A percentile compares a stretch with the other conserved stretches of the same genome.
These are phyloP conservation scores for Suillus subalutaceus DNA, from an alignment of 768 basidiomycete genomes.

Conservation along the genomic window DNA sequence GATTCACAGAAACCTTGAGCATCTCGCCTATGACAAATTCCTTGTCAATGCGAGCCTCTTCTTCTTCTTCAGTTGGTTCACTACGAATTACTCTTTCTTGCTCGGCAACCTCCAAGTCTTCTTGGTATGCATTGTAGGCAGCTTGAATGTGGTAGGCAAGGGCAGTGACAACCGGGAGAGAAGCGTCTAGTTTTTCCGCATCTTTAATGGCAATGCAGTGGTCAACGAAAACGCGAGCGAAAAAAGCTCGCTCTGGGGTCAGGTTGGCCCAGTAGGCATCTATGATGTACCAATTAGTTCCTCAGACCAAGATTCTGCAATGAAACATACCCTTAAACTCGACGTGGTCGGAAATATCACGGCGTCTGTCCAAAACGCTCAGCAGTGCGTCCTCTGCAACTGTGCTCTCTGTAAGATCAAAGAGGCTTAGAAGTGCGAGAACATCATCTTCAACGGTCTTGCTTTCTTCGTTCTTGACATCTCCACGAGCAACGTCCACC, in stretches of 20 bases:
- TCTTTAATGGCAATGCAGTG: slow-evolving; percentile 69
- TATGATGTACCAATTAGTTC: slow-evolving; percentile 28
- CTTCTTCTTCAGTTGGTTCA: slow-evolving; percentile 43
- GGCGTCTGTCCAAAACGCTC: slow-evolving; percentile 67
- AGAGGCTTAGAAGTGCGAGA: slow-evolving; percentile 53
- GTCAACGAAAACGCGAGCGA: slow-evolving; percentile 82
- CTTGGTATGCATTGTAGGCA: slow-evolving; percentile 67
- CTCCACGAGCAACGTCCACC: slow-evolving; percentile 61
- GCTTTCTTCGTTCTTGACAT: slow-evolving; percentile 41
- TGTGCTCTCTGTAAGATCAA: slow-evolving; percentile 59
- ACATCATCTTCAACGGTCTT: slow-evolving; percentile 40
- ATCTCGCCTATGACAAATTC: slow-evolving; percentile 83
- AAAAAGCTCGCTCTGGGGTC: slow-evolving; percentile 76
- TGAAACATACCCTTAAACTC: slow-evolving; percentile 64
- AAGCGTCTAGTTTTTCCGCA: slow-evolving; percentile 61
- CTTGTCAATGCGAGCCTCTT: slow-evolving; percentile 51
- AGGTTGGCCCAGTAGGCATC: slow-evolving; percentile 73
- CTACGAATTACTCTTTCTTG: slow-evolving; percentile 35
- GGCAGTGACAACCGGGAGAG: slow-evolving; percentile 82
- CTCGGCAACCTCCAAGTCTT: slow-evolving; percentile 42
- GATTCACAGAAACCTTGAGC: slow-evolving; percentile 71
- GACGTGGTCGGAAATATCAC: slow-evolving; percentile 67
- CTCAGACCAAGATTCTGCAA: neutral
- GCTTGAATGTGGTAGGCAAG: slow-evolving; percentile 78
- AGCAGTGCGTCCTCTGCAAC: slow-evolving; percentile 76